A percentile compares a stretch with the other conserved stretches of the same genome.
These are phyloP conservation scores for Suillus bovinus DNA, from an alignment of 768 basidiomycete species.

Conservation along the genomic window DNA sequence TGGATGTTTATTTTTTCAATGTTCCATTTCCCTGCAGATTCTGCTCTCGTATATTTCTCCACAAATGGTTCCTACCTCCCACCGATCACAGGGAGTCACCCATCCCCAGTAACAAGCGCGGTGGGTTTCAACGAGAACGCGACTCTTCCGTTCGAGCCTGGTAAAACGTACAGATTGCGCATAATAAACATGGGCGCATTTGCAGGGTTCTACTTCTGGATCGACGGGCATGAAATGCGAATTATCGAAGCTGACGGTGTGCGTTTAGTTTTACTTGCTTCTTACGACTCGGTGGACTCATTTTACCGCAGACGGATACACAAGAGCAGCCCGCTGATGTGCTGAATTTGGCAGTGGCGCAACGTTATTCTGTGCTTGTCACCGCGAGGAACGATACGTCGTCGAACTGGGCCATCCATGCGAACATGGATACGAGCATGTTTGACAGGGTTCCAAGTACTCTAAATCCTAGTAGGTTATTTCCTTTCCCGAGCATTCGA, in stretches of 20 bases:
- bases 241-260: constrained; percentile 86
- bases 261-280: constrained; percentile 26
- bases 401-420: constrained; percentile 86
- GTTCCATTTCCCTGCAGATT: constrained; percentile 44
- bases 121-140: constrained; percentile 90
- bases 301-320: constrained; percentile 63
- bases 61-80: constrained; percentile 72
- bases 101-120: constrained; percentile 46
- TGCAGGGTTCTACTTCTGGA: constrained; percentile 80
- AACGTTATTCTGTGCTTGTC: constrained; percentile 92
- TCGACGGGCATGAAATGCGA: constrained; percentile 84
- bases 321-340: constrained; percentile 72
- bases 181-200: constrained; percentile 84
- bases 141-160: constrained; percentile 75
- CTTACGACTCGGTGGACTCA: neutral
- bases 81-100: constrained; percentile 51
- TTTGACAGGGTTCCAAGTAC: constrained; percentile 78
- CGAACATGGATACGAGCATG: constrained; percentile 89
- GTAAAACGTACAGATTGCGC: constrained; percentile 88
- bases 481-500: neutral
- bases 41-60: constrained; percentile 81
- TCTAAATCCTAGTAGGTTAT: constrained; percentile 69
- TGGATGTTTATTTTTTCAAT: neutral
- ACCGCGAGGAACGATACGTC: constrained; percentile 84
- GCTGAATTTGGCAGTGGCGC: constrained; percentile 78